These are phyloP conservation scores for Vitis hybrid DNA, from an alignment of 177 flowering plant species.

Conservation along the genomic window DNA sequence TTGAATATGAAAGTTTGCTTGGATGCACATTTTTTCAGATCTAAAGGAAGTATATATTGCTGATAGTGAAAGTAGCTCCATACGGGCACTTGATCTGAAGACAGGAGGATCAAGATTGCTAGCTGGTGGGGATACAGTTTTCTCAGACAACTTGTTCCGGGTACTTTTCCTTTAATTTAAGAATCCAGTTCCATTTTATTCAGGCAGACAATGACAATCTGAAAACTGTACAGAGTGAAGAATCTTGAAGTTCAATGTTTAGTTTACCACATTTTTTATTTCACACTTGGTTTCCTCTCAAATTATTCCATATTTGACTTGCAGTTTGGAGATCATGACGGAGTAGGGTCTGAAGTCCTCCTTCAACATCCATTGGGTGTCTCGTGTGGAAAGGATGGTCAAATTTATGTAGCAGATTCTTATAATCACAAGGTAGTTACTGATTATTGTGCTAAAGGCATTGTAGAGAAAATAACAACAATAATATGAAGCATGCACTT, in stretches of 20 bases:
- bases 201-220: neutral
- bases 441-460: neutral
- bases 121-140: conserved; percentile 88
- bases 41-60: conserved; percentile 69
- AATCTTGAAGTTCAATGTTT: neutral
- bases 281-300: neutral
- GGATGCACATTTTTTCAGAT: conserved; percentile 39
- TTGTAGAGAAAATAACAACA: neutral
- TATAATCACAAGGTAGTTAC: conserved; percentile 85
- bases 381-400: conserved; percentile 65
- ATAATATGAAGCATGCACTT: neutral
- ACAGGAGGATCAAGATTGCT: conserved; percentile 91
- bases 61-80: conserved; percentile 98
- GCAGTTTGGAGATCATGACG: conserved; percentile 97
- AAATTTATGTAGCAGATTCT: conserved; percentile 80
- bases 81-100: conserved; percentile 73
- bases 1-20: neutral
- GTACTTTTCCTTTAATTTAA: conserved; percentile 28
- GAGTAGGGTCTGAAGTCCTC: conserved; percentile 86
- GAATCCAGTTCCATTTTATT: neutral
- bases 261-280: neutral
- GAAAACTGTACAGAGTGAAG: neutral
- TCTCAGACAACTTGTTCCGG: conserved; percentile 86
- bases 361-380: conserved; percentile 96
- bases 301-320: conserved; percentile 4